These are phyloP conservation scores for Didymella arachidicola DNA, from an alignment of 2,329 filamentous ascomycete genomes.

Conservation along the genomic window DNA sequence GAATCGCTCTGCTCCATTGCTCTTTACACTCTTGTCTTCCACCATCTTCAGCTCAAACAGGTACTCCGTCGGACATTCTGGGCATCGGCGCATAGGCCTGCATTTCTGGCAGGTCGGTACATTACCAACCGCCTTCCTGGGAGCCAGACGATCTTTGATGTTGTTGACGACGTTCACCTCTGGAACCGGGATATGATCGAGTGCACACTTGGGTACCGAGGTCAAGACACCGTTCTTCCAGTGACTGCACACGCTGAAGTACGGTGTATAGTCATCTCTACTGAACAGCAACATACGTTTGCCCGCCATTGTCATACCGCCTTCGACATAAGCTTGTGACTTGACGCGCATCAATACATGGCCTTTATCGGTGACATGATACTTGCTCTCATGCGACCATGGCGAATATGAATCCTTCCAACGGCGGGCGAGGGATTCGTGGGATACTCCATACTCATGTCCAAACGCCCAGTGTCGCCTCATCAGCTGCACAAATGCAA, in stretches of 20 bases:
- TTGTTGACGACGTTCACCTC: constrained; percentile 55
- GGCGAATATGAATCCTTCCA: constrained; percentile 60
- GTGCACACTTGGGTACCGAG: constrained; percentile 67
- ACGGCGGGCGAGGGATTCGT: constrained; percentile 56
- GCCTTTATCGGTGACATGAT: constrained; percentile 62
- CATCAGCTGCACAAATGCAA: constrained; percentile 66
- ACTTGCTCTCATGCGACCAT: constrained; percentile 63
- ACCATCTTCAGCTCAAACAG: constrained; percentile 66
- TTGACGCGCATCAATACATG: constrained; percentile 66
- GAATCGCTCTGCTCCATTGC: constrained; percentile 57
- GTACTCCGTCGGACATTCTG: constrained; percentile 69
- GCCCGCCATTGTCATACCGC: constrained; percentile 59
- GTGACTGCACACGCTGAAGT: constrained; percentile 68
- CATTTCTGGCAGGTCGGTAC: constrained; percentile 65
- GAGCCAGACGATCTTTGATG: constrained; percentile 31
- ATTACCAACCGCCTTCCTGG: constrained; percentile 51
- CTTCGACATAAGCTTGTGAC: constrained; percentile 60
- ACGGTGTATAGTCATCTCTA: constrained; percentile 67
- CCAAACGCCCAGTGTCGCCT: constrained; percentile 59
- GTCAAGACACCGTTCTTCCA: constrained; percentile 69
- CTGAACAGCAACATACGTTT: constrained; percentile 66
- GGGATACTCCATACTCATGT: constrained; percentile 47
- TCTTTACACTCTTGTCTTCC: constrained; percentile 58
- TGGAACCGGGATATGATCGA: constrained; percentile 63
- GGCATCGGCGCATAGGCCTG: constrained; percentile 66